Evolutionary conservation across 768 basidiomycete species (phyloP), one percentile per base, ranked within the genome.

Genomic region (Suillus americanus): DNA sequence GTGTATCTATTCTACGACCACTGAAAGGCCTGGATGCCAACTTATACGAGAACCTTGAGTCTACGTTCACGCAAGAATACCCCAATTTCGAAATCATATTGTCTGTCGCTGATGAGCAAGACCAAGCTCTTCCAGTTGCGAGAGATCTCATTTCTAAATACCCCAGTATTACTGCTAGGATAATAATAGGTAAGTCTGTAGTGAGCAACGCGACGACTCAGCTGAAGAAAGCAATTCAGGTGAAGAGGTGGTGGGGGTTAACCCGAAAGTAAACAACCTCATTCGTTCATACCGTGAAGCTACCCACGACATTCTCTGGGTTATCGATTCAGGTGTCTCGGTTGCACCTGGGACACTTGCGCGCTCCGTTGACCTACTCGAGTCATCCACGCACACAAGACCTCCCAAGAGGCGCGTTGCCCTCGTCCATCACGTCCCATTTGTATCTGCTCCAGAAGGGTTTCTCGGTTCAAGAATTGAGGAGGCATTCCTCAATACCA

Each of bases 261-360:
- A 99, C 70, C 97, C 97, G 0, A 99, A 99, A 82, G 90, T 99
- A 70, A 98, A 98, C 80, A 99, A 99, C 76, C 89, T 99, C 55
- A 83, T 95, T 66, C 88, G 88, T 40, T 85, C 96, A 16, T 98
- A 95, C 75, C 81, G 82, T 53, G 79, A 86, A 72, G 97, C 97
- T 0, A 79, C 83, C 62, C 82, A 97, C 72, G 95, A 99, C 72
- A 91, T 99, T 57, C 79, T 99, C 59, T 99, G 96, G 96, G 91
- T 99, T 37, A 83, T 99, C 59, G 97, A 99, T 76, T 97, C 97
- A n/a, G 97, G 97, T 68, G 86, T 99, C 60, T 85, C 88, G 64
- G 88, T 89, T 28, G 86, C 86, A 53, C 82, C 89, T 1, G 89
- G 89, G 18, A 91, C 94, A 13, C 86, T 99, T 30, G 88, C 90